Evolutionary conservation across 164 flowering plant genomes (phyloP), one percentile per base, ranked within the genome.

Genomic region (Umbilicus rupestris): DNA sequence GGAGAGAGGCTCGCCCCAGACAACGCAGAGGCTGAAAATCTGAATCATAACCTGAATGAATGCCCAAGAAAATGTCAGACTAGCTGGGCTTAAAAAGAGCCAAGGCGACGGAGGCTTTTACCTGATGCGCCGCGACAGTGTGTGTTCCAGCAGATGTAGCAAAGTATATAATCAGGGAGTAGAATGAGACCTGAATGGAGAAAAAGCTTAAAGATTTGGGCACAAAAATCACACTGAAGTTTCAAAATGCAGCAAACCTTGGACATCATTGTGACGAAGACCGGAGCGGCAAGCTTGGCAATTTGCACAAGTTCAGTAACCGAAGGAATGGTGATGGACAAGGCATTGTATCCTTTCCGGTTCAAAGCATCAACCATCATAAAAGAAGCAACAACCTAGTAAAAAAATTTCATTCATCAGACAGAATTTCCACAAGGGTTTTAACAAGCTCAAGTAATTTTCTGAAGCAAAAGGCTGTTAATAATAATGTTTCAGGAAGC

Each of bases 1-100:
- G 64, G 94, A 87, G 50, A 95, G 92, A 44, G 99, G 97, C 71
- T 92, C 97, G 45, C 97, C 97, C 87, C 89, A 89, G 42, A 92
- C 97, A 0, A 85, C 73, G 75, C 89, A 90, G 86, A 88, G 83
- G 69, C 85, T 49, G 66, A 58, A 83, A 33, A 81, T 80, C 73
- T 93, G 97, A 71, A 85, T 66, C 97, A 95, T 84, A 71, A 91
- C 99, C 99, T 91, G 68, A 22, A 52, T 26, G 9, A n/a, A 49
- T n/a, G 1, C 29, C 58, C 58, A 22, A 8, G 49, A 22, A 66
- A 45, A 29, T 68, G 45, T 39, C 58, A 60, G 57, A 39, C 35
- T n/a, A n/a, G n/a, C n/a, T n/a, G n/a, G n/a, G n/a, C n/a, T n/a
- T n/a, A n/a, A n/a, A n/a, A n/a, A n/a, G n/a, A n/a, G n/a, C n/a